These are phyloP conservation scores for Sordaria brevicollis DNA, from an alignment of 495 filamentous ascomycete species.

Conservation along the genomic window DNA sequence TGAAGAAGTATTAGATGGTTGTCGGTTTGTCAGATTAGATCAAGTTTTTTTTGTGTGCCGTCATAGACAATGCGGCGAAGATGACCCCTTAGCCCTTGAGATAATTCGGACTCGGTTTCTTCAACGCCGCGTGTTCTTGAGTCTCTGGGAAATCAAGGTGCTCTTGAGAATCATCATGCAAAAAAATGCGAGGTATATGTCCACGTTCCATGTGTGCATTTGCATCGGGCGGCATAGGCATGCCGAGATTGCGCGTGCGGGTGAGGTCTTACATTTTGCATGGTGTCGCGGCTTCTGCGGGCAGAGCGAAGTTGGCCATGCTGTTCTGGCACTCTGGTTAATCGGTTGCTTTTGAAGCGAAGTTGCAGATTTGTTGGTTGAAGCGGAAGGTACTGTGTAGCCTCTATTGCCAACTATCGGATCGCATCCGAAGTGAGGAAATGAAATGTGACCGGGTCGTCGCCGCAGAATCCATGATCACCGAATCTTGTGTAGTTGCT, in stretches of 20 bases:
- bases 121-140: slow-evolving; percentile 18
- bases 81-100: slow-evolving; percentile 35
- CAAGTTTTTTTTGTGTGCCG: slow-evolving; percentile 38
- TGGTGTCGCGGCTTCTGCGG: background rate
- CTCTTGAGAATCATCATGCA: slow-evolving; percentile 37
- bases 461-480: background rate
- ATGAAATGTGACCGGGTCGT: background rate
- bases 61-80: slow-evolving; percentile 36
- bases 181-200: background rate
- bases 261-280: background rate
- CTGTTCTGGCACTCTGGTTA: background rate
- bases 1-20: background rate
- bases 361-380: background rate
- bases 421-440: background rate
- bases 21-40: slow-evolving; percentile 45
- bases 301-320: background rate
- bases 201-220: background rate
- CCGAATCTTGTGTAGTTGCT: background rate
- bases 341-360: background rate
- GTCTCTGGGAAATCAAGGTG: slow-evolving; percentile 29
- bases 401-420: background rate
- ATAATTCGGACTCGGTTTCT: slow-evolving; percentile 36
- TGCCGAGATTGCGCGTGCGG: background rate
- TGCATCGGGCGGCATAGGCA: background rate
- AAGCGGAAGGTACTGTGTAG: background rate